These are phyloP conservation scores for Auxenochlorella pyrenoidosa DNA, from an alignment of 139 green algal species.

Conservation along the genomic window DNA sequence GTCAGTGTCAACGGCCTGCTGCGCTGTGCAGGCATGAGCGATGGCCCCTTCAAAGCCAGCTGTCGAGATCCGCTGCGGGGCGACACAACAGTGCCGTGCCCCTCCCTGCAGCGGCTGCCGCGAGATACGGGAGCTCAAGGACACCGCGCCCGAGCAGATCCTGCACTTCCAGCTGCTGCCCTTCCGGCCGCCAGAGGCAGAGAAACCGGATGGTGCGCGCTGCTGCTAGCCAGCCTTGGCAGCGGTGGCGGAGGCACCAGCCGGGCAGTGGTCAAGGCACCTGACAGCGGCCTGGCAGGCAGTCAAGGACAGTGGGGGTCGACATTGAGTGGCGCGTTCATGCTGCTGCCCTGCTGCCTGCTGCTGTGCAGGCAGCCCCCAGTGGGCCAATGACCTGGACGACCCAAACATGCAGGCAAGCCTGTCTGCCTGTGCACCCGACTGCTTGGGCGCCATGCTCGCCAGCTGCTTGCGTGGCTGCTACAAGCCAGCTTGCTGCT, in stretches of 20 bases:
- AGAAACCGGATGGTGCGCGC: not conserved
- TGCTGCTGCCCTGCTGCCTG: not conserved
- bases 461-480: too few relatives aligned
- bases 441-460: too few relatives aligned
- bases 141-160: not conserved
- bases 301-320: too few relatives aligned
- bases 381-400: not conserved
- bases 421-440: not conserved
- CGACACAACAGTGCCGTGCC: too few relatives aligned
- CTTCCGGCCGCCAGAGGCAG: not conserved
- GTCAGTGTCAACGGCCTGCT: not conserved
- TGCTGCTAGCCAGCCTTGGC: too few relatives aligned
- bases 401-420: not conserved
- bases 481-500: not conserved
- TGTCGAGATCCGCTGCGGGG: too few relatives aligned
- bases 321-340: too few relatives aligned
- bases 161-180: slow-evolving; percentile 4
- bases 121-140: not conserved
- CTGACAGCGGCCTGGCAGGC: too few relatives aligned
- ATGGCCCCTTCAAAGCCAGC: too few relatives aligned
- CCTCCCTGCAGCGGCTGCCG: not conserved
- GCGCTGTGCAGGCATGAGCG: not conserved
- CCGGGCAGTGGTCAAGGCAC: too few relatives aligned
- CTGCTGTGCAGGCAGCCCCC: not conserved
- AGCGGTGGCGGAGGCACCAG: too few relatives aligned